Percentiles rank a stretch among this genome's conserved stretches.
These are phyloP conservation scores for Panellus pusillus DNA, from an alignment of 768 basidiomycete species.

Conservation along the genomic window DNA sequence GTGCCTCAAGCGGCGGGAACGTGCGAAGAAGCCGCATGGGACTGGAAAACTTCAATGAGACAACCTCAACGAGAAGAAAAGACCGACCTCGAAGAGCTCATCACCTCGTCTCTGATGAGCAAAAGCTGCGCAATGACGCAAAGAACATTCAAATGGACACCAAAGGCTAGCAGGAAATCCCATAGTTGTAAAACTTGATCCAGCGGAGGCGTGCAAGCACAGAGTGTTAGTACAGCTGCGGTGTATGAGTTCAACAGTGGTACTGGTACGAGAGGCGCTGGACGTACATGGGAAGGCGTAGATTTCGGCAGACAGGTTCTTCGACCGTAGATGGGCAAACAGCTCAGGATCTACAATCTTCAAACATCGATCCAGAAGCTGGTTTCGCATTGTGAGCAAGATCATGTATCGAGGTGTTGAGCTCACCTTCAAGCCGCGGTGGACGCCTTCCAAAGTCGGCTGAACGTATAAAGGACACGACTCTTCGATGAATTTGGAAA, in stretches of 20 bases:
- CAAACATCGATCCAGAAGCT: conserved; percentile 93
- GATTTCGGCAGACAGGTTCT: conserved; percentile 92
- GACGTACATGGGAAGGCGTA: conserved; percentile 95
- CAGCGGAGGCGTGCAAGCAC: conserved; percentile 95
- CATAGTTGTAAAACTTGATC: conserved; percentile 93
- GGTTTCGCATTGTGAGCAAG: not conserved
- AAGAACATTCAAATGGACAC: conserved; percentile 93
- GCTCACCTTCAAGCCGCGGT: conserved; percentile 86
- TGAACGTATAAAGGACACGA: conserved; percentile 96
- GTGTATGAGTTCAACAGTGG: conserved; percentile 8
- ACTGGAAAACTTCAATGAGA: conserved; percentile 37
- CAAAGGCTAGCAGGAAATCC: conserved; percentile 97
- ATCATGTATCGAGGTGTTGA: not conserved
- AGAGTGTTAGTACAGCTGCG: conserved; percentile 88
- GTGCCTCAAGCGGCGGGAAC: conserved; percentile 88
- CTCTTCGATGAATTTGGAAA: conserved; percentile 93
- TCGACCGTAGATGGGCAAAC: conserved; percentile 76
- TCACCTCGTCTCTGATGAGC: conserved; percentile 87
- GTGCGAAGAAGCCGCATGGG: conserved; percentile 94
- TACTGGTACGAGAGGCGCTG: not conserved
- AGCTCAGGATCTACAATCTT: conserved; percentile 89
- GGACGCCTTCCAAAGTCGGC: conserved; percentile 94
- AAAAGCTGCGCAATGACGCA: conserved; percentile 96
- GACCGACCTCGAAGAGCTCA: conserved; percentile 79
- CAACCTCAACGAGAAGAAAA: not conserved